phyloP scores from a whole-genome alignment of 2,329 filamentous ascomycete genomes.

The Pseudocercospora vitis region DNA sequence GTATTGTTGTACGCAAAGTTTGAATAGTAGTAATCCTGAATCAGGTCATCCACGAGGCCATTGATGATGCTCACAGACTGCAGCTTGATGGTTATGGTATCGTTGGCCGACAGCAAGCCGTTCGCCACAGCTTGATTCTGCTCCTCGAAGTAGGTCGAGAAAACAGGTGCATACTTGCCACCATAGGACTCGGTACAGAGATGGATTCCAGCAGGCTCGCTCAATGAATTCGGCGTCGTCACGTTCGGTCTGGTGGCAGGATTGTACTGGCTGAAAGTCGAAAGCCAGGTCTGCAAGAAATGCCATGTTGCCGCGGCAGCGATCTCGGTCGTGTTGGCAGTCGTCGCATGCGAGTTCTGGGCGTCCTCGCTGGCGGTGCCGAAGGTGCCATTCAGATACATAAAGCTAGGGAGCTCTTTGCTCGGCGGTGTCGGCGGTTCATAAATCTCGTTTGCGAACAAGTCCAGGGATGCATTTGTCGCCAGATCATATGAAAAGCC shows the following conservation, averaged over 20 bases:
- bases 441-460: constrained; percentile 45
- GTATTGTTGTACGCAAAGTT: constrained; percentile 63
- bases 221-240: constrained; percentile 50
- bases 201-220: constrained; percentile 48
- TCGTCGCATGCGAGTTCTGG: constrained; percentile 24
- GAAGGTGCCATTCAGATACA: constrained; percentile 65
- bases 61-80: constrained; percentile 69
- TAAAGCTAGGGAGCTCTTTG: constrained; percentile 30
- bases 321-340: constrained; percentile 40
- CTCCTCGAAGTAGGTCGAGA: constrained; percentile 58
- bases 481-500: constrained; percentile 66
- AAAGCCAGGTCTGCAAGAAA: constrained; percentile 61
- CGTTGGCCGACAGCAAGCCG: constrained; percentile 51
- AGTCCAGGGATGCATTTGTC: constrained; percentile 60
- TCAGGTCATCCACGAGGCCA: constrained; percentile 65
- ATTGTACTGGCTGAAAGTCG: constrained; percentile 41
- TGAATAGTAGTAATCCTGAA: constrained; percentile 60
- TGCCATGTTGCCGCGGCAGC: constrained; percentile 59
- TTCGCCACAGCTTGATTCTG: constrained; percentile 61
- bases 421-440: constrained; percentile 39
- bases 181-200: constrained; percentile 58
- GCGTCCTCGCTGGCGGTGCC: constrained; percentile 50
- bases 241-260: constrained; percentile 47
- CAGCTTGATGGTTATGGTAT: constrained; percentile 61
- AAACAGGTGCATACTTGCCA: constrained; percentile 67